Evolutionary conservation across 176 grass and related monocot species (phyloP).

Genomic region (Tillandsia fasciculata): DNA sequence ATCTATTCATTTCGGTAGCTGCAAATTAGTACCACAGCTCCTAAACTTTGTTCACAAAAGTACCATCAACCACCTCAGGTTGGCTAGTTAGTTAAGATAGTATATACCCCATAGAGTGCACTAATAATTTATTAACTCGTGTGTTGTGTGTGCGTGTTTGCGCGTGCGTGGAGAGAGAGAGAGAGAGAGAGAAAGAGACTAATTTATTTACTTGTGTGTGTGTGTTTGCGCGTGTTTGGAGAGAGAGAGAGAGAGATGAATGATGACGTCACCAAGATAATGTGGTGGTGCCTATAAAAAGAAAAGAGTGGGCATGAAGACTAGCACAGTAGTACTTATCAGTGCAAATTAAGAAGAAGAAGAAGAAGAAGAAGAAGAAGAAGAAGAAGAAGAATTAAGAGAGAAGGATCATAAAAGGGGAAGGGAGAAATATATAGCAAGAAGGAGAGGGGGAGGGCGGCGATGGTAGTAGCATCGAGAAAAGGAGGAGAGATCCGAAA

Average conservation of each 20-base stretch:
- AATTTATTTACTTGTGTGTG: background rate
- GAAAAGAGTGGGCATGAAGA: background rate
- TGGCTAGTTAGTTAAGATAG: background rate
- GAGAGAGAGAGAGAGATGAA: background rate
- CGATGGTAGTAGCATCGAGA: background rate
- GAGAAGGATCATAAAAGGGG: background rate
- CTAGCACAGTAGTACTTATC: background rate
- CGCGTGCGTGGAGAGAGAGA: too few relatives aligned
- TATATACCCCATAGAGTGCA: background rate
- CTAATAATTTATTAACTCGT: background rate
- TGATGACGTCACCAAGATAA: background rate
- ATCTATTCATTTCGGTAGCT: background rate
- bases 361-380: too few relatives aligned
- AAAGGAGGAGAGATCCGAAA: slow-evolving; percentile 28
- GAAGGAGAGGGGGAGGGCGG: background rate
- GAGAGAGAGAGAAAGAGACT: too few relatives aligned
- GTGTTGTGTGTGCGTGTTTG: too few relatives aligned
- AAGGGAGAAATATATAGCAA: background rate
- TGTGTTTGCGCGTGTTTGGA: too few relatives aligned
- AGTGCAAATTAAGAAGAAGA: background rate
- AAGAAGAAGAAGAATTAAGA: too few relatives aligned
- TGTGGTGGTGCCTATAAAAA: background rate
- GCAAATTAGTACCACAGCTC: background rate
- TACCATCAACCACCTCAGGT: background rate
- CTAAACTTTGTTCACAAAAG: background rate